Evolutionary conservation across 2,329 filamentous ascomycete species (phyloP).

Genomic region (Clarireedia homoeocarpa): DNA sequence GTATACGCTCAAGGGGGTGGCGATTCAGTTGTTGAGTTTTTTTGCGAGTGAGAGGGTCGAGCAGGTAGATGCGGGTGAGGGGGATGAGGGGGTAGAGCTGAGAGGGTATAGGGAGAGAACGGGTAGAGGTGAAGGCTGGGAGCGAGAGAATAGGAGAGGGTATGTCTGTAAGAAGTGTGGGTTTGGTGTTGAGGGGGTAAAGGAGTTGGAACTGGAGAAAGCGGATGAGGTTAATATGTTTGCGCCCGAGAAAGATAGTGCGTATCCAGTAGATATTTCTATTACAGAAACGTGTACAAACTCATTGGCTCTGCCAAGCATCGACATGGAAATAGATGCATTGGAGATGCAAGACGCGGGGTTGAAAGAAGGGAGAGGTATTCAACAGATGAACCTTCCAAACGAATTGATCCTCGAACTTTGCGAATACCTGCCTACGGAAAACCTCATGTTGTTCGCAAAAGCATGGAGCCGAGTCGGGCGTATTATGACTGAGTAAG

Average conservation of each 20-base stretch:
- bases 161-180: neutral
- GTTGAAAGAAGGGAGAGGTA: neutral
- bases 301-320: too few relatives aligned
- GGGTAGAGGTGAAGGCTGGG: neutral
- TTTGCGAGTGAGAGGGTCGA: slow-evolving; percentile 41
- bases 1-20: slow-evolving; percentile 42
- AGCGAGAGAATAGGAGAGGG: slow-evolving; percentile 10
- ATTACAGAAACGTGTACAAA: too few relatives aligned
- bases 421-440: slow-evolving; percentile 27
- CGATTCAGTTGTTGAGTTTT: slow-evolving; percentile 45
- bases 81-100: slow-evolving; percentile 20
- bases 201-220: too few relatives aligned
- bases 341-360: too few relatives aligned
- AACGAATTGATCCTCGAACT: slow-evolving; percentile 35
- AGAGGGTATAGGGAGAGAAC: slow-evolving; percentile 16
- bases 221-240: too few relatives aligned
- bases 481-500: slow-evolving; percentile 7
- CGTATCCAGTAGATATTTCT: too few relatives aligned
- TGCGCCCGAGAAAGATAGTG: too few relatives aligned
- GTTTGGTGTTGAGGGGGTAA: neutral
- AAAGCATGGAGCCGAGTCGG: slow-evolving; percentile 16
- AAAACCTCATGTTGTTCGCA: slow-evolving; percentile 17
- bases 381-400: slow-evolving; percentile 25
- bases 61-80: slow-evolving; percentile 27
- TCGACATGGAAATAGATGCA: neutral